Evolutionary conservation across 305 asterid genomes (phyloP), one percentile per base, ranked within the genome.

Genomic region (Lippia alba): DNA sequence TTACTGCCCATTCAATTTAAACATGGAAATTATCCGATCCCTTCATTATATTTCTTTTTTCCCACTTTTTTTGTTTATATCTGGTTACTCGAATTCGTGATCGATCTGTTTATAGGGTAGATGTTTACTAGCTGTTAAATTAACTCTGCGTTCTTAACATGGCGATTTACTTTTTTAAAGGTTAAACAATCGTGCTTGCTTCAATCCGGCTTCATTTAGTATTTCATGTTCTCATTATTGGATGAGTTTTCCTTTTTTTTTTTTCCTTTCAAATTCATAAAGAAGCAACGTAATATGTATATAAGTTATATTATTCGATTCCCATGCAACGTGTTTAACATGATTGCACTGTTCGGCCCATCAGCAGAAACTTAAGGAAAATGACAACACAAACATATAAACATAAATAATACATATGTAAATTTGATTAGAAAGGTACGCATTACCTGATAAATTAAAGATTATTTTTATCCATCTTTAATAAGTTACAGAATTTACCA

Each of bases 251-350:
- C 5, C 30, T 24, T 24, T 24, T 3, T 24, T 3, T 24, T 3
- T 24, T 24, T 3, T 24, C 3, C 30, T 24, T 24, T 24, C 30
- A 24, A 24, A 24, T 67, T 65, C 12, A 67, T 53, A 33, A 33
- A 39, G 18, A 67, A 67, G 70, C 70, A 65, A 51, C 24, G 8
- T 2, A 15, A 65, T n/a, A 24, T 8, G 5, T 16, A 62, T 10
- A 30, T 30, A 24, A 4, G 19, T 19, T 6, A 48, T 34, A 9
- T 32, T 57, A 57, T 15, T 50, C 18, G 11, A 20, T 4, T 64
- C 12, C n/a, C 70, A 65, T 51, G 60, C 70, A 65, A 50, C 61
- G 70, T 49, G 70, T 65, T 65, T 65, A 65, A 36, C 3, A 9
- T 49, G 61, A 32, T 65, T 49, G 60, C 49, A 4, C 17, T n/a